phyloP scores from a whole-genome alignment of 441 rosid genomes.

The Populus hybrid region DNA sequence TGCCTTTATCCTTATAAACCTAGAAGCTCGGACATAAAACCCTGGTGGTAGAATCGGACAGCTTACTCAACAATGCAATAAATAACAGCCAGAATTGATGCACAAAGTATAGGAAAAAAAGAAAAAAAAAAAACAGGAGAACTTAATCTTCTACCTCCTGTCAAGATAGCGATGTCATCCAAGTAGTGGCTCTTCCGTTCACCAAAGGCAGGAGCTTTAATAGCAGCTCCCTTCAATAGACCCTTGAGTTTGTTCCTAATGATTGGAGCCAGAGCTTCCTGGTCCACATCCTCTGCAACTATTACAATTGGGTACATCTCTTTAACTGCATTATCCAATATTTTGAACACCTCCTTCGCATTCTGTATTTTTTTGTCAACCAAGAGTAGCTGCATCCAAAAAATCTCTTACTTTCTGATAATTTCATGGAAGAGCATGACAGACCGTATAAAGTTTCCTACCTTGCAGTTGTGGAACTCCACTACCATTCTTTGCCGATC shows the following conservation, averaged over 20 bases:
- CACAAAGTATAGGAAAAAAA: neutral
- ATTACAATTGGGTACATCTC: conserved; percentile 76
- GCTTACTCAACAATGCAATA: neutral
- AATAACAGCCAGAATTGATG: neutral
- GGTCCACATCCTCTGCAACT: conserved; percentile 74
- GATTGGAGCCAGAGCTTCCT: conserved; percentile 77
- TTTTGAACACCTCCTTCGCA: conserved; percentile 73
- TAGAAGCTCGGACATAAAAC: neutral
- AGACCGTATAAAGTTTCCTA: conserved; percentile 23
- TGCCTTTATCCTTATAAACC: neutral
- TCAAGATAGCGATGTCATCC: conserved; percentile 85
- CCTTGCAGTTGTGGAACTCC: conserved; percentile 86
- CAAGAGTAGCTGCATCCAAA: conserved; percentile 72
- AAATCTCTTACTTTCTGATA: conserved; percentile 24
- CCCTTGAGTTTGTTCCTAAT: conserved; percentile 84
- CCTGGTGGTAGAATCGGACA: neutral
- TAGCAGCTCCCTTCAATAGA: conserved; percentile 71
- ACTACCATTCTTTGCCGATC: conserved; percentile 58
- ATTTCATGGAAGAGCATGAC: conserved; percentile 26
- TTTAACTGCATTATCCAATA: conserved; percentile 82
- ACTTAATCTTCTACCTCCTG: conserved; percentile 62
- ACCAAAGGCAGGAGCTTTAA: conserved; percentile 88
- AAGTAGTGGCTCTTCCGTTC: conserved; percentile 85
- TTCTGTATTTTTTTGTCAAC: conserved; percentile 80
- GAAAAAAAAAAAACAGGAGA: neutral